Base-by-base conservation (phyloP, 441 rosid genomes). In the Mallotus repandus region DNA sequence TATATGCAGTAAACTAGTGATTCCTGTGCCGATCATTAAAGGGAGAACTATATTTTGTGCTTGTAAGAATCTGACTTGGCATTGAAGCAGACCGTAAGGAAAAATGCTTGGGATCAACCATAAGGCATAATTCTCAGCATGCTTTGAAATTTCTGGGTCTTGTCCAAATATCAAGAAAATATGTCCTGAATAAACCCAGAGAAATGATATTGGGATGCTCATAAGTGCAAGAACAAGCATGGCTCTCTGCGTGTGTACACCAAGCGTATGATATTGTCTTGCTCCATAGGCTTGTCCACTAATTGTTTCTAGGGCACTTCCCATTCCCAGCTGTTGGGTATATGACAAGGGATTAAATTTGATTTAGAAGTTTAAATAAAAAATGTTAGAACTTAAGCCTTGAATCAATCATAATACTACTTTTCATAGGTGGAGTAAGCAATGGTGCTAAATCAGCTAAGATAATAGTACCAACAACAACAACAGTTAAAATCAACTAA, bases 241-340 rank as follows among this genome's bases (percentile, higher is more conserved):
- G 25, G 90, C 88, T 69, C 85, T 73, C 50, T 81, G 89, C 74
- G 71, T 77, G 71, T 86, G 71, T 45, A 84, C 72, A 6, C 89
- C 87, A 13, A 86, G 76, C 86, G 76, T 78, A 41, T 77, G 82
- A 69, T 80, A 81, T 68, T 84, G 86, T 43, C 68, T 70, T 53
- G 85, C 88, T 54, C 86, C 86, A 53, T 79, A 78, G 63, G 89
- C 78, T 57, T 83, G 89, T 4, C 89, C 85, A 58, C 87, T 79
- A 7, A 82, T 64, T 49, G 86, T 84, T 49, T 82, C 86, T 15
- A 84, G 55, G 57, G 85, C 89, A 73, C 83, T 68, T 73, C 84
- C 85, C 86, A 83, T 79, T 53, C 88, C 89, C 38, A 70, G 72
- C 89, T 86, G 15, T 49, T 2, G 12, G 8, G 53, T 0, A 0